Evolutionary conservation across 495 filamentous ascomycete genomes (phyloP).

Genomic region (Penicillium atrosanguineum): DNA sequence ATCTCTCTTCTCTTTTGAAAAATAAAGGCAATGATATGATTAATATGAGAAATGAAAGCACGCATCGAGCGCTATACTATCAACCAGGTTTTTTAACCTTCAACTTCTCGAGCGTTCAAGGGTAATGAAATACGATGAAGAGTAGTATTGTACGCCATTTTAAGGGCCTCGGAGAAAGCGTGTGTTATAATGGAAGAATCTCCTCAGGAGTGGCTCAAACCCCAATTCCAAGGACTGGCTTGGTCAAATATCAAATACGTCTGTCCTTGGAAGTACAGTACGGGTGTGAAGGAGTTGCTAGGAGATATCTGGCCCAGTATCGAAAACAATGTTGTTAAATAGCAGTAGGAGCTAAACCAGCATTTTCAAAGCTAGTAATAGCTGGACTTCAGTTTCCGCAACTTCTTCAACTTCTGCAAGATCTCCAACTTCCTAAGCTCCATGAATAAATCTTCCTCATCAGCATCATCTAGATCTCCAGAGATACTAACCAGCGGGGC

Average conservation of each 20-base stretch:
- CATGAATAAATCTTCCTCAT: conserved; percentile 42
- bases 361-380: conserved; percentile 16
- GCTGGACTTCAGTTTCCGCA: conserved; percentile 26
- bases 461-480: conserved; percentile 34
- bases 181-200: too few species aligned
- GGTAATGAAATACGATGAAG: too few species aligned
- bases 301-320: neutral
- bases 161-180: too few species aligned
- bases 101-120: neutral
- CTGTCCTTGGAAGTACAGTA: too few species aligned
- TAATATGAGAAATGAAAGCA: neutral
- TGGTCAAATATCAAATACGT: too few species aligned
- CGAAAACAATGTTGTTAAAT: neutral
- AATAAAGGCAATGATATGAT: neutral
- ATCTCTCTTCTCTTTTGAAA: neutral
- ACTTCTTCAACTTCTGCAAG: conserved; percentile 38
- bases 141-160: too few species aligned
- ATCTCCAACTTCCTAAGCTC: conserved; percentile 43
- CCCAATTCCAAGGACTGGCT: too few species aligned
- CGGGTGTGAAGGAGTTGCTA: too few species aligned
- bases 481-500: conserved; percentile 23
- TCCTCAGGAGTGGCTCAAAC: too few species aligned
- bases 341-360: neutral
- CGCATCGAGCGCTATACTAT: neutral
- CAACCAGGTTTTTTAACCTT: neutral